These are phyloP conservation scores for Solanum lycopersicoides DNA, from an alignment of 257 asterid species.

Conservation along the genomic window DNA sequence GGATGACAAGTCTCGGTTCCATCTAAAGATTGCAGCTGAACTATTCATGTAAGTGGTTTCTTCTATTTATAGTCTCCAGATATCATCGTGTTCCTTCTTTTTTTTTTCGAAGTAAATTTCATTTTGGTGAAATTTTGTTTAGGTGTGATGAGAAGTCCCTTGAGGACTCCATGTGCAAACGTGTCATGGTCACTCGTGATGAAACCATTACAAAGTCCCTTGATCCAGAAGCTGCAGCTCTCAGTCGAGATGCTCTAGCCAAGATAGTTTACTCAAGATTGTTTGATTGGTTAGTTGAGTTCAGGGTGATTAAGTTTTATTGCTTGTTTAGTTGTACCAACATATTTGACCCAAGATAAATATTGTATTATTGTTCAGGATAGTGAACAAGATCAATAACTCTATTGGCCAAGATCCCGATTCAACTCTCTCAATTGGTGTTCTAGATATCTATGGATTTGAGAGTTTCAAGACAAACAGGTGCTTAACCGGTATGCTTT, in stretches of 20 bases:
- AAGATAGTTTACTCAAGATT: constrained; percentile 70
- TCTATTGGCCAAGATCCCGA: constrained; percentile 89
- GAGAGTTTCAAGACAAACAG: constrained; percentile 99
- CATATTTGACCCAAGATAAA: background rate
- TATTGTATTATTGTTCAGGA: constrained; percentile 38
- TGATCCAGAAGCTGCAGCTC: constrained; percentile 54
- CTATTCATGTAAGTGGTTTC: constrained; percentile 52
- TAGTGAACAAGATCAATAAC: constrained; percentile 72
- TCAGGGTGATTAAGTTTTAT: background rate
- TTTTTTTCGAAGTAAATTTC: background rate
- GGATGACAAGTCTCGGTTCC: constrained; percentile 66
- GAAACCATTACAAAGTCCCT: constrained; percentile 79
- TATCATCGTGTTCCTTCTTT: background rate
- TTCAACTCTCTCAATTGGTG: constrained; percentile 69
- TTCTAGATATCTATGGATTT: constrained; percentile 92
- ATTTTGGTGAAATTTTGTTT: constrained; percentile 5
- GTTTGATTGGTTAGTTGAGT: constrained; percentile 72
- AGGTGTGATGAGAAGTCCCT: constrained; percentile 77
- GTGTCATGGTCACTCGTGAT: constrained; percentile 85
- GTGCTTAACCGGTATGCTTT: constrained; percentile 99
- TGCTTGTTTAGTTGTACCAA: background rate
- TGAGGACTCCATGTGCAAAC: constrained; percentile 80
- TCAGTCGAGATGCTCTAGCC: constrained; percentile 81
- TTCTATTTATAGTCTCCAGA: background rate
- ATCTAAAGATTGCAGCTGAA: constrained; percentile 62